Percentiles rank a stretch among this genome's conserved stretches.
Evolutionary conservation across 2,329 filamentous ascomycete genomes (phyloP).

Genomic region (Cordyceps fumosorosea): DNA sequence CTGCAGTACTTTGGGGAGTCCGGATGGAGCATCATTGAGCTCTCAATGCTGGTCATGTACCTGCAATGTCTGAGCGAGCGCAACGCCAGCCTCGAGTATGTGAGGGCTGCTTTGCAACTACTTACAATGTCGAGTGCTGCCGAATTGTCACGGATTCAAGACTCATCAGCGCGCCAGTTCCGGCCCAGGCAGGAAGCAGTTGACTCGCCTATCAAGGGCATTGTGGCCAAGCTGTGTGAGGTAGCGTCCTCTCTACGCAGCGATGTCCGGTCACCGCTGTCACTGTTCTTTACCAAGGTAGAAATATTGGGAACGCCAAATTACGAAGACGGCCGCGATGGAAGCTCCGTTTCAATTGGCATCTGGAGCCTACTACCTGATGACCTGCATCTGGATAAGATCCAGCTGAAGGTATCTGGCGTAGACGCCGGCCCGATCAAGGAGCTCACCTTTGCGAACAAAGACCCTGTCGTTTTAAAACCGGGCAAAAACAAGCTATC

Average conservation of each 20-base stretch:
- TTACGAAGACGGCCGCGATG: slow-evolving; percentile 66
- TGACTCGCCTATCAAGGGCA: slow-evolving; percentile 36
- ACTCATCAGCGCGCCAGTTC: slow-evolving; percentile 23
- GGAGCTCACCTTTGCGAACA: slow-evolving; percentile 42
- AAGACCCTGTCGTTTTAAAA: slow-evolving; percentile 26
- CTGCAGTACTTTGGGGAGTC: slow-evolving; percentile 72
- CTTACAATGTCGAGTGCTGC: slow-evolving; percentile 58
- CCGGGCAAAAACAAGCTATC: slow-evolving; percentile 42
- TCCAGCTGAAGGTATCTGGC: slow-evolving; percentile 57
- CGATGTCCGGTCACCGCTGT: slow-evolving; percentile 61
- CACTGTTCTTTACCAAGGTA: slow-evolving; percentile 66
- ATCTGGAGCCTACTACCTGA: slow-evolving; percentile 69
- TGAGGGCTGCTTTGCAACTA: slow-evolving; percentile 67
- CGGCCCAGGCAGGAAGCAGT: slow-evolving; percentile 22
- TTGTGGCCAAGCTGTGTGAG: slow-evolving; percentile 41
- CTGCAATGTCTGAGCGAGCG: slow-evolving; percentile 73
- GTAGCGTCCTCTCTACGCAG: slow-evolving; percentile 40
- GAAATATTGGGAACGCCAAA: slow-evolving; percentile 60
- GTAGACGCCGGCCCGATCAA: slow-evolving; percentile 48
- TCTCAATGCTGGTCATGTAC: slow-evolving; percentile 81
- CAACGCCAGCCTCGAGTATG: slow-evolving; percentile 70
- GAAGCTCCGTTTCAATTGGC: slow-evolving; percentile 63
- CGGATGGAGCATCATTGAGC: slow-evolving; percentile 73
- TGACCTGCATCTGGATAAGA: slow-evolving; percentile 57
- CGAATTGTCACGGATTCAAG: slow-evolving; percentile 42